Base-by-base conservation (phyloP, 164 flowering plant genomes). In the Taxillus chinensis region DNA sequence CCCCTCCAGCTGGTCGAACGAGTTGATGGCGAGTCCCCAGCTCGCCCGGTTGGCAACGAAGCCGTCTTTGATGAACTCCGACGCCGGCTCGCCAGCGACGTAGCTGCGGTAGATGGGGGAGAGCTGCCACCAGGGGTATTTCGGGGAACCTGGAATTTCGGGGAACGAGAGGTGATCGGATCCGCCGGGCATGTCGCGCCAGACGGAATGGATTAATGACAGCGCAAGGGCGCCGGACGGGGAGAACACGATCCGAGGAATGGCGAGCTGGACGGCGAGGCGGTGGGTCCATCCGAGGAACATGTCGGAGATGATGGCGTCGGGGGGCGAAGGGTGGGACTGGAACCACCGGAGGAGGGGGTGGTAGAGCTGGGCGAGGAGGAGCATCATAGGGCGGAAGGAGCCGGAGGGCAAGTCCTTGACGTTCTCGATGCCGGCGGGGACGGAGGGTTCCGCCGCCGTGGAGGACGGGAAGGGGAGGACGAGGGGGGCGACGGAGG, bases 241-340 rank as follows among this genome's bases (percentile, higher is more conserved):
- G 2, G 64, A 76, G 64, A 77, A 81, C 4, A 62, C 73, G 37
- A 69, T n/a, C 5, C 79, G 70, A 6, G 41, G 70, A 45, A 78
- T 62, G 14, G 70, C 64, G 54, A 76, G 71, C 7, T 66, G 41
- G 41, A 5, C 3, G 9, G 77, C 77, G 17, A 79, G 71, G 27
- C 40, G 55, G 27, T 73, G 76, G 27, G 82, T 75, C 79, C 79
- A 81, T 0, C 82, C 85, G 11, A 75, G 57, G 58, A 78, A 79
- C 45, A 71, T 49, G 60, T 71, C 74, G 38, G 74, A 73, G 5
- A 78, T 3, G 5, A 78, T 65, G 14, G 72, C 77, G 0, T 39
- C 16, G 0, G 82, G 82, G 8, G 79, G 79, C 1, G 59, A 60
- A 5, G 74, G 70, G 60, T 71, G 74, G 49, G 66, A 13, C 1